Percentiles rank a stretch among this genome's conserved stretches.
Conservation (phyloP, 371 early-diverging fungal species). For the Mucor saturninus region DNA sequence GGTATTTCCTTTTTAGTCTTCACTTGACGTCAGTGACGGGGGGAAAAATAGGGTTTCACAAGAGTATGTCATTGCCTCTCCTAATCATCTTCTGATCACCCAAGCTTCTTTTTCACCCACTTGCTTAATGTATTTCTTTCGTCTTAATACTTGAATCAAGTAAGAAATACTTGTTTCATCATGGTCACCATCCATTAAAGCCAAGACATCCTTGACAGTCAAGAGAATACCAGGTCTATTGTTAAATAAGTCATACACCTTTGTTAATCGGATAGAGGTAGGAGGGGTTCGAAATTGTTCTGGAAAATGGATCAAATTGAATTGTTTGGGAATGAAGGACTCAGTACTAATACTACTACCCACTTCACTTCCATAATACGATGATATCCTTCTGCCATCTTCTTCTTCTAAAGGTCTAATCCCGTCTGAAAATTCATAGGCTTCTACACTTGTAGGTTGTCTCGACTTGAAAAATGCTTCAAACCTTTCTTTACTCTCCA, state of each 20-base stretch:
- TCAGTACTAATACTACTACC: no score
- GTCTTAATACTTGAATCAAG: conserved; percentile 30
- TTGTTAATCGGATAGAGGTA: conserved; percentile 37
- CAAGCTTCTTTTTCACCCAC: conserved; percentile 33
- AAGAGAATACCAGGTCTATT: conserved; percentile 31
- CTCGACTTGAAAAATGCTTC: conserved; percentile 6
- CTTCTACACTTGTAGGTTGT: background rate
- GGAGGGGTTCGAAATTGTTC: conserved; percentile 41
- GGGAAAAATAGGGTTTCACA: background rate
- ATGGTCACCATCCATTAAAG: conserved; percentile 9
- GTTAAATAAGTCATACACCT: conserved; percentile 35
- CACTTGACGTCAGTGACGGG: background rate
- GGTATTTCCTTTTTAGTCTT: background rate
- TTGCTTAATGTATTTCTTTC: conserved; percentile 34
- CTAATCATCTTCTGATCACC: conserved; percentile 31
- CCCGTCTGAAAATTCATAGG: no score
- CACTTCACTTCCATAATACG: background rate
- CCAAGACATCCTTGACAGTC: conserved; percentile 21
- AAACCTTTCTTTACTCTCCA: conserved; percentile 8
- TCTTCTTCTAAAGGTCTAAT: background rate
- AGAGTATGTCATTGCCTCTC: background rate
- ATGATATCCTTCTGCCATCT: background rate
- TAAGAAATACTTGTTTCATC: conserved; percentile 12
- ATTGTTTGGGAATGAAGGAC: background rate
- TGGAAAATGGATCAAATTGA: conserved; percentile 40